Percentiles rank a stretch among this genome's conserved stretches.
These are phyloP conservation scores for Talaromyces stipitatus DNA, from an alignment of 495 filamentous ascomycete genomes.

Conservation along the genomic window DNA sequence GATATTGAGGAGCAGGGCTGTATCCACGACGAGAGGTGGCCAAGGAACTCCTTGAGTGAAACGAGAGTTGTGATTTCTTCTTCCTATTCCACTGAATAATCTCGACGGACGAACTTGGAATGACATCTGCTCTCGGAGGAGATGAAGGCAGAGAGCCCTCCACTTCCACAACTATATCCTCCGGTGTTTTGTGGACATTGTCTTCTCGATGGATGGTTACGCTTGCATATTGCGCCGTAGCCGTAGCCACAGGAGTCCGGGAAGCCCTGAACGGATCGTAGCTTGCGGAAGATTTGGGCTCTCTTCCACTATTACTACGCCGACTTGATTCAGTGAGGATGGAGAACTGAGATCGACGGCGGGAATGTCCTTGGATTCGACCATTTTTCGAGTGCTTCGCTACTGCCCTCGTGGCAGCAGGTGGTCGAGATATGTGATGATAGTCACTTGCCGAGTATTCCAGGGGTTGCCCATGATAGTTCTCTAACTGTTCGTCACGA, in stretches of 20 bases:
- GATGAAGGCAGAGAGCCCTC: conserved; percentile 10
- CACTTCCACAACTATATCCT: conserved; percentile 9
- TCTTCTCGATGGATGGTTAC: conserved; percentile 58
- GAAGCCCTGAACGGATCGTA: conserved; percentile 84
- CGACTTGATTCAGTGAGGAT: conserved; percentile 53
- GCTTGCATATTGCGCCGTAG: conserved; percentile 44
- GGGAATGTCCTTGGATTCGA: conserved; percentile 28
- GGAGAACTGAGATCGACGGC: conserved; percentile 61
- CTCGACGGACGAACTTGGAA: conserved; percentile 24
- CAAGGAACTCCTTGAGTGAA: conserved; percentile 27
- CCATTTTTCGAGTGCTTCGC: conserved; percentile 26
- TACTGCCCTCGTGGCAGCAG: conserved; percentile 40
- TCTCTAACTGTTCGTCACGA: conserved; percentile 72
- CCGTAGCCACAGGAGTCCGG: conserved; percentile 28
- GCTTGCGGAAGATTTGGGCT: conserved; percentile 43
- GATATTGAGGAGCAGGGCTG: conserved; percentile 37
- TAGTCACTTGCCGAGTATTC: conserved; percentile 81
- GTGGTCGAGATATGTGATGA: conserved; percentile 59
- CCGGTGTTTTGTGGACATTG: background rate
- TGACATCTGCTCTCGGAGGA: conserved; percentile 6
- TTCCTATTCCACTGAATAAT: conserved; percentile 20
- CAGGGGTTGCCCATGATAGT: conserved; percentile 65
- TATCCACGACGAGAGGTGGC: conserved; percentile 55
- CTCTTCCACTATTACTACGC: conserved; percentile 33
- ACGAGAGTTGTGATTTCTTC: conserved; percentile 28